Evolutionary conservation across 495 filamentous ascomycete genomes (phyloP), one percentile per base, ranked within the genome.

Genomic region (Penicillium longicatenatum): DNA sequence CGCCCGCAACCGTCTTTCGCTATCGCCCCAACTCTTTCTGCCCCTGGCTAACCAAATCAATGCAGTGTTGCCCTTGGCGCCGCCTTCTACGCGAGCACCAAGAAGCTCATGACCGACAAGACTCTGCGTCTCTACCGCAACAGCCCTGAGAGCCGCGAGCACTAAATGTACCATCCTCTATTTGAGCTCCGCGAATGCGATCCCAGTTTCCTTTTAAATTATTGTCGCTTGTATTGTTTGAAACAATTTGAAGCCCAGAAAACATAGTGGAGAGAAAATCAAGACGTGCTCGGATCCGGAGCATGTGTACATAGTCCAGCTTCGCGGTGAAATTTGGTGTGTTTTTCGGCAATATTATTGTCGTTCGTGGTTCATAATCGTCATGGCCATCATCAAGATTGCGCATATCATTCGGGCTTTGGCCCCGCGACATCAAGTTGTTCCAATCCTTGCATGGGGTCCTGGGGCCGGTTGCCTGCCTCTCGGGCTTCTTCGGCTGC

Each of bases 381-480:
- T 68, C 55, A 46, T 45, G 10, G 26, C 35, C 26, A 33, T 33
- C 20, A 43, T 42, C 39, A 33, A 45, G 7, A 46, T 54, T 54
- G 48, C 43, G 33, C 45, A 50, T 57, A 58, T 86, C 75, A 92
- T 67, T 86, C 87, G 31, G 85, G 89, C 68, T 91, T 91, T 17
- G 94, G 94, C 30, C 94, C 94, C 47, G 94, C 94, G 64, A 96
- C 89, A 72, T 97, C 94, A 50, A 96, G 79, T 41, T 92, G 90
- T 70, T 97, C 92, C 9, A 98, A 80, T 20, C 93, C 92, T 73
- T 96, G 90, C 94, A 97, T 98, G 8, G 94, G 92, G 75, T 98
- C 93, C 60, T 89, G 84, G 0, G 85, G 79, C 26, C 77, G 76
- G 55, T 82, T 71, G 64, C 75, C 74, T 62, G 75, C 60, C 22